These are phyloP conservation scores for Cochlearia excelsa DNA, from an alignment of 345 rosid species.

Conservation along the genomic window DNA sequence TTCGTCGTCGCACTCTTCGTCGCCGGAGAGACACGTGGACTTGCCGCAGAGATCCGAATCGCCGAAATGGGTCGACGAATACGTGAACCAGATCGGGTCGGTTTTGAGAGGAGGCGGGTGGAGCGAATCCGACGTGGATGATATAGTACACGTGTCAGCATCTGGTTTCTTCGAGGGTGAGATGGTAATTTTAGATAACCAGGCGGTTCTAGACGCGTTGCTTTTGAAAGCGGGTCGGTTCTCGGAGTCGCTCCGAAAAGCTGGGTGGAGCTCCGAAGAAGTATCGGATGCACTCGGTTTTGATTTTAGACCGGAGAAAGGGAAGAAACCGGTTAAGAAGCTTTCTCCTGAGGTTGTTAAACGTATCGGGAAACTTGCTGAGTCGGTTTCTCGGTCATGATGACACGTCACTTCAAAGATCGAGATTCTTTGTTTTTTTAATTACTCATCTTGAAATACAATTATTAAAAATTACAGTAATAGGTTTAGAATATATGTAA, in stretches of 20 bases:
- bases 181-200: constrained; percentile 73
- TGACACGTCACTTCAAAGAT: constrained; percentile 7
- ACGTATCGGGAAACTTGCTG: constrained; percentile 74
- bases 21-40: constrained; percentile 71
- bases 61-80: constrained; percentile 85
- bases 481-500: constrained; percentile 20
- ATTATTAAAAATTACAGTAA: constrained; percentile 6
- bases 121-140: constrained; percentile 73
- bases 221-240: constrained; percentile 86
- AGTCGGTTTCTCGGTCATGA: constrained; percentile 75
- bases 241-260: constrained; percentile 76
- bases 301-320: constrained; percentile 79
- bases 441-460: not conserved
- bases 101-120: constrained; percentile 86
- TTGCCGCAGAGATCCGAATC: constrained; percentile 53
- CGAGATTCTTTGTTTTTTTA: constrained; percentile 13
- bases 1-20: constrained; percentile 56
- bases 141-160: constrained; percentile 74
- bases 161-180: constrained; percentile 80
- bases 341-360: constrained; percentile 68
- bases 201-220: constrained; percentile 73
- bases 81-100: constrained; percentile 70
- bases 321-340: constrained; percentile 63
- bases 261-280: constrained; percentile 99
- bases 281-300: constrained; percentile 84